phyloP scores from a whole-genome alignment of 2,329 filamentous ascomycete genomes.

The Ophiostoma fasciatum region DNA sequence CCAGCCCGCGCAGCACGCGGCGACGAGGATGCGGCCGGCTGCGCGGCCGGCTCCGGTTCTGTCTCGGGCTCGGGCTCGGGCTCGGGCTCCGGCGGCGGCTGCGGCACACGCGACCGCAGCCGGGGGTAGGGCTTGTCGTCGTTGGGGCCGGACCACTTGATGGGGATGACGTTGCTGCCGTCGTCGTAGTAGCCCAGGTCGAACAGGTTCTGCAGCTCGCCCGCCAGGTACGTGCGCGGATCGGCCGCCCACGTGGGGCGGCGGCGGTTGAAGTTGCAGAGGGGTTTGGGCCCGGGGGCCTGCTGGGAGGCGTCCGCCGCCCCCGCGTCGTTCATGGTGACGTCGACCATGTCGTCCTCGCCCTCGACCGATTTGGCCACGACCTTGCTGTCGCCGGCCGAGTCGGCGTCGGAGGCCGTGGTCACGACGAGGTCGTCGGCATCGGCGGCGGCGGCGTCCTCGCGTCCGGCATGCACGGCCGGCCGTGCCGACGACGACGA shows the following conservation, averaged over 20 bases:
- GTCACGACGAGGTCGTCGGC: slow-evolving; percentile 58
- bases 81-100: too few relatives aligned
- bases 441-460: slow-evolving; percentile 2
- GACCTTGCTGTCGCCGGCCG: slow-evolving; percentile 54
- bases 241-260: slow-evolving; percentile 36
- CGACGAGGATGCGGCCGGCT: too few relatives aligned
- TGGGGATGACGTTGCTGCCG: slow-evolving; percentile 45
- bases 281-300: too few relatives aligned
- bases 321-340: slow-evolving; percentile 60
- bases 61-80: too few relatives aligned
- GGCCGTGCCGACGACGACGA: too few relatives aligned
- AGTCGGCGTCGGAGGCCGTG: slow-evolving; percentile 47
- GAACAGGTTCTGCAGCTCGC: slow-evolving; percentile 57
- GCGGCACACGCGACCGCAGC: slow-evolving; percentile 30
- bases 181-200: slow-evolving; percentile 53
- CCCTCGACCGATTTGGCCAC: slow-evolving; percentile 68
- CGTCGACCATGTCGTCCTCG: slow-evolving; percentile 81
- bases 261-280: slow-evolving; percentile 32
- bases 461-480: too few relatives aligned
- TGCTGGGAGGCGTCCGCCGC: slow-evolving; percentile 12
- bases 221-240: slow-evolving; percentile 42
- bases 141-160: slow-evolving; percentile 51
- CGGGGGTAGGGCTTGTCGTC: slow-evolving; percentile 43
- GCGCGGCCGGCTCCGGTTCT: too few relatives aligned
- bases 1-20: background rate